Evolutionary conservation across 2,329 filamentous ascomycete species (phyloP).

Genomic region (Aspergillus flavus): DNA sequence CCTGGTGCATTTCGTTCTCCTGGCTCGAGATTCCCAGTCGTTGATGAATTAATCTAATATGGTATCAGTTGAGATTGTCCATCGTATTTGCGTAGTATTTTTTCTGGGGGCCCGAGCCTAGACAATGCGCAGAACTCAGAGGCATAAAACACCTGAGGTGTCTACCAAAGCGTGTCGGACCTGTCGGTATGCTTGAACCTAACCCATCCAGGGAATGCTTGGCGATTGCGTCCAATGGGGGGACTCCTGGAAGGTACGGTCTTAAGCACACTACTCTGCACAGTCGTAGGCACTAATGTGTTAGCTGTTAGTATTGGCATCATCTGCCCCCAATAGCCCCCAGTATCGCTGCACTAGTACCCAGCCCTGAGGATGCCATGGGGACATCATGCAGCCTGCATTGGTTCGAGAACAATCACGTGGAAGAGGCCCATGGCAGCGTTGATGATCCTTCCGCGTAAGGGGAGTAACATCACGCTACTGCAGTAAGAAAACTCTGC

Average conservation of each 20-base stretch:
- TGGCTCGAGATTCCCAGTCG: neutral
- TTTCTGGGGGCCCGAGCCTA: neutral
- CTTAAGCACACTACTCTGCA: neutral
- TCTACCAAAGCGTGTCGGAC: neutral
- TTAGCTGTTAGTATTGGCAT: neutral
- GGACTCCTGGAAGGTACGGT: neutral
- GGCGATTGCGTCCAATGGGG: neutral
- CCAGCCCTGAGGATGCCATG: neutral
- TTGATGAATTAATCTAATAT: neutral
- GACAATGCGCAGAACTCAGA: neutral
- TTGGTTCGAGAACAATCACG: conserved; percentile 1
- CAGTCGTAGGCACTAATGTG: neutral
- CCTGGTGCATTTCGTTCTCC: neutral
- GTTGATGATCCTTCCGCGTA: neutral
- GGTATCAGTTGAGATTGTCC: neutral
- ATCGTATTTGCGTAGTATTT: neutral
- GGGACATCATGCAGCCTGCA: neutral
- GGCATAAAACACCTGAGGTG: neutral
- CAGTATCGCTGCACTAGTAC: neutral
- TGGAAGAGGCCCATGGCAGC: neutral
- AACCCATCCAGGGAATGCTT: neutral
- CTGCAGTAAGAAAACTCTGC: neutral
- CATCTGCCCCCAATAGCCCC: neutral
- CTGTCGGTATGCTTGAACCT: neutral
- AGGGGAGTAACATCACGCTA: neutral